Base-by-base conservation (phyloP, 371 early-diverging fungal genomes). In the Amoeboaphelidium occidentale region DNA sequence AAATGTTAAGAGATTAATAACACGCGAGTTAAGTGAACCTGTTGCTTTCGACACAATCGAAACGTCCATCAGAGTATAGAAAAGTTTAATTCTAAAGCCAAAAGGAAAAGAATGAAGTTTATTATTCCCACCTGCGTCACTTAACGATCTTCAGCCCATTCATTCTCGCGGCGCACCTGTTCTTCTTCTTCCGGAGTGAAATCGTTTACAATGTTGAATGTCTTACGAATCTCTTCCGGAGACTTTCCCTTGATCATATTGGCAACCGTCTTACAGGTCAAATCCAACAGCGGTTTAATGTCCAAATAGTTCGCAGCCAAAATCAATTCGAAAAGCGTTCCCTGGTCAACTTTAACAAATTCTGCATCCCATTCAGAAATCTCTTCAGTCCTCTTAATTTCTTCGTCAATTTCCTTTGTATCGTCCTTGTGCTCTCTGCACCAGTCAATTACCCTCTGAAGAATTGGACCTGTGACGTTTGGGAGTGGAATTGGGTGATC, bases 171-270 rank as follows among this genome's bases (percentile, higher is more conserved):
- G 53, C 68, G 69, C 61, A 82, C 80, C 61, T 81, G 76, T 47
- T 72, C 72, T 57, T 72, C 85, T 63, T 94, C 92, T 66, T 91
- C 96, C n/a, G 81, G 80, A 0, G 89, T 91, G 57, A 92, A 92
- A 63, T 92, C 93, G 59, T 84, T 84, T 49, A 72, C 72, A 55
- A 94, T 90, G 63, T 87, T 89, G 69, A 94, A 94, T 50, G 74
- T 75, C 56, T 78, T 78, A 53, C 96, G 75, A 55, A 92, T 86
- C 58, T 94, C 89, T 61, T 91, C 88, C 14, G 87, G 79, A 23
- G 77, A 72, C 70, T 90, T 91, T 41, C 75, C 89, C 58, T 85
- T 85, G 68, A 94, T 91, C 87, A 90, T 85, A 61, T 90, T 90
- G 51, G 96, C 96, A 47, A 92, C 88, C n/a, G 84, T 91, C 70